Percentiles rank a stretch among this genome's conserved stretches.
Evolutionary conservation across 2,329 filamentous ascomycete species (phyloP).

Genomic region (Ophiocordyceps camponoti-rufipedis): DNA sequence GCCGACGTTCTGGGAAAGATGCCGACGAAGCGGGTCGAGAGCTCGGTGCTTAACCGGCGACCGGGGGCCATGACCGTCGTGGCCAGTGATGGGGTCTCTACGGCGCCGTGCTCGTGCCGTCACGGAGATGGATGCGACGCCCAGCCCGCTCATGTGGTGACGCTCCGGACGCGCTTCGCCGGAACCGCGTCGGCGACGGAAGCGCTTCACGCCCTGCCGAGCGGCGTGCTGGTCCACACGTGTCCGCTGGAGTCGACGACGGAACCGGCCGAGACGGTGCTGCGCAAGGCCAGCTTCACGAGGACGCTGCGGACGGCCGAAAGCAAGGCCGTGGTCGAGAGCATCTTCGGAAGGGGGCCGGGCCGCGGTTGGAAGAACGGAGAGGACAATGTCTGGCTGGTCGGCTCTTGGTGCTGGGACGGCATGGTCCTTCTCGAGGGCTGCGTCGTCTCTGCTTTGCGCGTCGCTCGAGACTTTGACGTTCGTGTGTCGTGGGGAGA

Average conservation of each 20-base stretch:
- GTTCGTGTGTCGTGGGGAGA: conserved; percentile 22
- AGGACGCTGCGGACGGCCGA: conserved; percentile 30
- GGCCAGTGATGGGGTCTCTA: neutral
- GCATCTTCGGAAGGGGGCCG: conserved; percentile 16
- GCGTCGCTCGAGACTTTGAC: conserved; percentile 31
- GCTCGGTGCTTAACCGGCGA: conserved; percentile 19
- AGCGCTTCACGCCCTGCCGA: conserved; percentile 30
- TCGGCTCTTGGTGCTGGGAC: conserved; percentile 46
- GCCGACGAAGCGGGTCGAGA: conserved; percentile 28
- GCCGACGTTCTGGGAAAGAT: conserved; percentile 18
- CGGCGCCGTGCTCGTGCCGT: conserved; percentile 11
- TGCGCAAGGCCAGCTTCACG: conserved; percentile 30
- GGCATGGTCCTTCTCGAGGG: conserved; percentile 45
- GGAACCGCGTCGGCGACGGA: conserved; percentile 21
- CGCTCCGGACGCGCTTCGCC: conserved; percentile 16
- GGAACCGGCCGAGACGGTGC: conserved; percentile 15
- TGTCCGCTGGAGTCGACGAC: conserved; percentile 21
- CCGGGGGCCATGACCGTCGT: conserved; percentile 2
- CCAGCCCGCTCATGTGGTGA: conserved; percentile 13
- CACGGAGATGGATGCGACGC: conserved; percentile 1
- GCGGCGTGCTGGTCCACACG: conserved; percentile 33
- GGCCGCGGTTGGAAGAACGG: conserved; percentile 29
- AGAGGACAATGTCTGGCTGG: conserved; percentile 32
- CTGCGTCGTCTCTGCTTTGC: conserved; percentile 39
- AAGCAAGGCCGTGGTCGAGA: conserved; percentile 27